Evolutionary conservation across 306 rosid genomes (phyloP), one percentile per base, ranked within the genome.

Genomic region (Pyrus pyrifolia): DNA sequence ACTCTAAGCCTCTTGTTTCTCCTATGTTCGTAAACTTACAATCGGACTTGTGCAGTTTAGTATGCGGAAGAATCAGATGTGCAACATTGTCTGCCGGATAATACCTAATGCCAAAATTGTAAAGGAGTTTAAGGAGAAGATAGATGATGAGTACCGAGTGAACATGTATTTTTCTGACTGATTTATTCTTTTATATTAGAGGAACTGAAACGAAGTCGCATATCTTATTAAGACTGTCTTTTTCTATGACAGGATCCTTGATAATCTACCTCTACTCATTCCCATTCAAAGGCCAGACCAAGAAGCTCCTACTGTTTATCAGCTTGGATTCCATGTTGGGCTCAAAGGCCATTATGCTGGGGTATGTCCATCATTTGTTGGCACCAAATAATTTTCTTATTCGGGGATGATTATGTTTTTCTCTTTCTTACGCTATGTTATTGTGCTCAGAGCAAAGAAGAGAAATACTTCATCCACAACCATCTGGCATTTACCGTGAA

Each of bases 101-200:
- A 82, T 70, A 53, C 93, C 88, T 31, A 89, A 89, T 87, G 93
- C 97, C 45, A 95, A 92, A 87, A 74, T 81, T 29, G 85, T 96
- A 6, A 95, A 90, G 89, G 89, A 87, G 74, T 92, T 92, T 74
- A 95, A 90, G 78, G 97, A 90, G 89, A 95, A 95, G 90, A 95
- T 95, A 82, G 81, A 72, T 84, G 99, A 95, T 60, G 97, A 95
- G 80, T 95, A 95, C 82, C 92, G 97, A 77, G 97, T 95, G 84
- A 95, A 95, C 91, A 95, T 95, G 99, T 92, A 88, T 67, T 33
- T 33, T 73, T 76, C 60, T 12, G 5, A 25, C 74, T 19, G 61
- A 40, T 79, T 49, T 14, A 12, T 27, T 4, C 21, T 18, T 44
- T 11, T 58, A 29, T 68, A 55, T 46, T 30, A 51, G 33, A 17